phyloP scores from a whole-genome alignment of 2,329 filamentous ascomycete genomes.

The Aureobasidium leucospermi region DNA sequence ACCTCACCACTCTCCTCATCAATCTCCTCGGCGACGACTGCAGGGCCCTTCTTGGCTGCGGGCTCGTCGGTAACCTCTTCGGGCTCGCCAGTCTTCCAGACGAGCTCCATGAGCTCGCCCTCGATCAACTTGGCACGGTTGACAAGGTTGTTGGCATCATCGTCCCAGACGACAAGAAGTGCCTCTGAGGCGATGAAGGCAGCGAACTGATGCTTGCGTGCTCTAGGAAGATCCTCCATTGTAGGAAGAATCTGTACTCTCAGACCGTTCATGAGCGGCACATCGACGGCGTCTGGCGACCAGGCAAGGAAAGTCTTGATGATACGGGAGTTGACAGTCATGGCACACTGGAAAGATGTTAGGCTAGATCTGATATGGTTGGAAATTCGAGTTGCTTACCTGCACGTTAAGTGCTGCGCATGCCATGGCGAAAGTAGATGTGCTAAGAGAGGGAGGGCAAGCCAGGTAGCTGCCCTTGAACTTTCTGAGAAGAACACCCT shows the following conservation, averaged over 20 bases:
- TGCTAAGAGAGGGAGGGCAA: slow-evolving; percentile 58
- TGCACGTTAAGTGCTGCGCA: slow-evolving; percentile 65
- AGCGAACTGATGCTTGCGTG: slow-evolving; percentile 72
- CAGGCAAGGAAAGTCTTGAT: slow-evolving; percentile 71
- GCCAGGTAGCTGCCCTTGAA: slow-evolving; percentile 62
- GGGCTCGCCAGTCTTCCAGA: slow-evolving; percentile 56
- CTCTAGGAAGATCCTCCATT: slow-evolving; percentile 61
- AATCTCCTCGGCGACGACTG: slow-evolving; percentile 48
- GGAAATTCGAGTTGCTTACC: slow-evolving; percentile 37
- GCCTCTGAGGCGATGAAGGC: slow-evolving; percentile 68
- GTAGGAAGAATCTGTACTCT: slow-evolving; percentile 68
- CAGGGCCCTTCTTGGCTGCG: slow-evolving; percentile 40
- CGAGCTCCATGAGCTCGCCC: slow-evolving; percentile 67
- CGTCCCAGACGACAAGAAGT: slow-evolving; percentile 73
- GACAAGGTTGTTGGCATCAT: slow-evolving; percentile 65
- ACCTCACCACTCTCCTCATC: slow-evolving; percentile 66
- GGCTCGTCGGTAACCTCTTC: slow-evolving; percentile 51
- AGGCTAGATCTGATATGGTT: slow-evolving; percentile 13
- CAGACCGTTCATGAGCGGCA: slow-evolving; percentile 70
- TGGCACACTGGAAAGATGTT: slow-evolving; percentile 51
- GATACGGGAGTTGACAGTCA: slow-evolving; percentile 73
- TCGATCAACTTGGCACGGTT: slow-evolving; percentile 65
- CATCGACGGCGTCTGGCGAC: slow-evolving; percentile 65
- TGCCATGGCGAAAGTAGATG: slow-evolving; percentile 56
- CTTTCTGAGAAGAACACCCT: slow-evolving; percentile 68